These are phyloP conservation scores for Chlorella sp. DNA, from an alignment of 139 green algal genomes.

Conservation along the genomic window DNA sequence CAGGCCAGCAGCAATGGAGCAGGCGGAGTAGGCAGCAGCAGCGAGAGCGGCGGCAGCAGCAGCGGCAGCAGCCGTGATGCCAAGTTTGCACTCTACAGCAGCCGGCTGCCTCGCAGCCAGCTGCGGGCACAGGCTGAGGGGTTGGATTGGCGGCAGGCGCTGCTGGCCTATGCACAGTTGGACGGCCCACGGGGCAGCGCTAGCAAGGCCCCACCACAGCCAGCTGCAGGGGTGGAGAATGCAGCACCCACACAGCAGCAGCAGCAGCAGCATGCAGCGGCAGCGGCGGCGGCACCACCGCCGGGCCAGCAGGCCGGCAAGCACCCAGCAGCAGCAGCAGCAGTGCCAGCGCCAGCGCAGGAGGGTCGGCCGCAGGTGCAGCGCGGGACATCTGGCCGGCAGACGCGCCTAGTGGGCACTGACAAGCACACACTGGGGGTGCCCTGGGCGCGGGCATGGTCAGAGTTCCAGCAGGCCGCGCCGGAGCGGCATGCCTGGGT, in stretches of 20 bases:
- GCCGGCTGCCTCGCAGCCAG: no score
- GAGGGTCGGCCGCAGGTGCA: not conserved
- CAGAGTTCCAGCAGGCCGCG: no score
- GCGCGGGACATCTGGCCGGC: no score
- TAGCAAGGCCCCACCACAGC: no score
- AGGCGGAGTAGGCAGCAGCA: not conserved
- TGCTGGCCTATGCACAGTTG: not conserved
- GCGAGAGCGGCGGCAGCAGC: not conserved
- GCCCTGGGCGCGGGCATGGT: slow-evolving; percentile 62
- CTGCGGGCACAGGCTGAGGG: not conserved
- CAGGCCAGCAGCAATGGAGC: not conserved
- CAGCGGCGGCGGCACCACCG: not conserved
- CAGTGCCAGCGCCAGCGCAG: not conserved
- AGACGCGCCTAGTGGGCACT: no score
- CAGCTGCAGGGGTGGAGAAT: no score
- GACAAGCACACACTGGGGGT: not conserved
- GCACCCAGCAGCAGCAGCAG: not conserved
- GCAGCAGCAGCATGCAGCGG: not conserved
- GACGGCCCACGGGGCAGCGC: no score
- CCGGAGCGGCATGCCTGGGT: no score
- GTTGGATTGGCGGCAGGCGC: not conserved
- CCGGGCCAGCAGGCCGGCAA: not conserved
- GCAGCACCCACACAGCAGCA: not conserved
- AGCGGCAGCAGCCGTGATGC: not conserved
- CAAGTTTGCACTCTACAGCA: no score